A percentile compares a stretch with the other conserved stretches of the same genome.
These are phyloP conservation scores for Acer saccharum DNA, from an alignment of 345 rosid genomes.

Conservation along the genomic window DNA sequence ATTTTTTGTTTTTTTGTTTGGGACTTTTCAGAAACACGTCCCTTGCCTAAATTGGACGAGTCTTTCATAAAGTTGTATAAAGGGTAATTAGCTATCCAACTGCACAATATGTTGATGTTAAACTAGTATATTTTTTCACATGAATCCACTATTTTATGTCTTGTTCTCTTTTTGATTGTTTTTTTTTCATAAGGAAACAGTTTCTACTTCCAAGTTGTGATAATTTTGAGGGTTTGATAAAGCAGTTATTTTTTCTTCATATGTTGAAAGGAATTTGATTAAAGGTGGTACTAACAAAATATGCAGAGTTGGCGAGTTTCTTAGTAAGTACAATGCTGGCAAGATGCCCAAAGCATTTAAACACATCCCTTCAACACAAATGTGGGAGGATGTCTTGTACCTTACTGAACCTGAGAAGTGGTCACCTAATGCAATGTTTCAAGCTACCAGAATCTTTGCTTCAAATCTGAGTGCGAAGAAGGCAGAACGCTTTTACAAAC, in stretches of 20 bases:
- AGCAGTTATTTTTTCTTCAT: not conserved
- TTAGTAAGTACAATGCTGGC: slow-evolving; percentile 79
- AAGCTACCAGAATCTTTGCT: slow-evolving; percentile 85
- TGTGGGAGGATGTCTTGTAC: slow-evolving; percentile 87
- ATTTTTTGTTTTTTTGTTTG: slow-evolving; percentile 2
- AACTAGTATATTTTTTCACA: not conserved
- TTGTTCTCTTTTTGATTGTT: not conserved
- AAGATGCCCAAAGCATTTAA: slow-evolving; percentile 89
- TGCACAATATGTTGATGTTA: not conserved
- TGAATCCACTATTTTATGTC: not conserved
- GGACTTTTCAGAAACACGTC: slow-evolving; percentile 56
- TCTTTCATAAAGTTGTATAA: slow-evolving; percentile 66
- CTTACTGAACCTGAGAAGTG: slow-evolving; percentile 93
- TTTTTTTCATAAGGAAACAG: not conserved
- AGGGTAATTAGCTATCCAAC: slow-evolving; percentile 45
- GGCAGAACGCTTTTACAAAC: slow-evolving; percentile 73
- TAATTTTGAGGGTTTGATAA: not conserved
- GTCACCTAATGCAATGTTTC: slow-evolving; percentile 93
- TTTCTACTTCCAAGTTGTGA: not conserved
- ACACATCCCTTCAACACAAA: slow-evolving; percentile 66
- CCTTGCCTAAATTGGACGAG: slow-evolving; percentile 69
- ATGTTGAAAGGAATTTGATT: not conserved
- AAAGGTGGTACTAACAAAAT: not conserved
- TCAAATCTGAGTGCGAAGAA: slow-evolving; percentile 70
- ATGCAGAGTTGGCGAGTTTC: slow-evolving; percentile 75